These are phyloP conservation scores for Ogataea trehaloabstinens DNA, from an alignment of 805 yeast genomes.

Conservation along the genomic window DNA sequence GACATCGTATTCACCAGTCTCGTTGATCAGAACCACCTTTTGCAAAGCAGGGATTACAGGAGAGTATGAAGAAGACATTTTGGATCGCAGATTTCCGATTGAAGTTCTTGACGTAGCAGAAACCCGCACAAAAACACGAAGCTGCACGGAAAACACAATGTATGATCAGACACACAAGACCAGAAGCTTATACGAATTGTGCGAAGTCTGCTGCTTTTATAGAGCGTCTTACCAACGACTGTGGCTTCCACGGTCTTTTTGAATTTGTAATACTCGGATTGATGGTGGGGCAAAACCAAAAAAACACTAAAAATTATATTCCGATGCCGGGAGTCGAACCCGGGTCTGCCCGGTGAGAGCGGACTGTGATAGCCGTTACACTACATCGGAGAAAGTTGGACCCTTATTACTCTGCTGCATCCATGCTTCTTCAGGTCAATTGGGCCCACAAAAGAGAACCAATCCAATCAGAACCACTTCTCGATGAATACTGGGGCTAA, in stretches of 20 bases:
- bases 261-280: too few species aligned
- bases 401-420: neutral
- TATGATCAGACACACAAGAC: too few species aligned
- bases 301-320: slow-evolving; percentile 17
- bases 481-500: too few species aligned
- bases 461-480: too few species aligned
- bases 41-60: slow-evolving; percentile 54
- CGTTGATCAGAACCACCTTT: slow-evolving; percentile 52
- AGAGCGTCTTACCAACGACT: too few species aligned
- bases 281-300: too few species aligned
- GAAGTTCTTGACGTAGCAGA: neutral
- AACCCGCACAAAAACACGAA: neutral
- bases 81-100: too few species aligned
- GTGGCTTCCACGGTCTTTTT: too few species aligned
- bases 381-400: slow-evolving; percentile 35
- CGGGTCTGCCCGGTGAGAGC: slow-evolving; percentile 42
- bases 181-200: too few species aligned
- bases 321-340: slow-evolving; percentile 44
- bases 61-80: slow-evolving; percentile 10
- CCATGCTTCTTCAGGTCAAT: too few species aligned
- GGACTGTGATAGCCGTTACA: slow-evolving; percentile 41
- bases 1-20: slow-evolving; percentile 58
- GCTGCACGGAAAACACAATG: neutral
- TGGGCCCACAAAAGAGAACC: too few species aligned
- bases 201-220: too few species aligned